These are phyloP conservation scores for Fusarium anthophilum DNA, from an alignment of 2,329 filamentous ascomycete species.

Conservation along the genomic window DNA sequence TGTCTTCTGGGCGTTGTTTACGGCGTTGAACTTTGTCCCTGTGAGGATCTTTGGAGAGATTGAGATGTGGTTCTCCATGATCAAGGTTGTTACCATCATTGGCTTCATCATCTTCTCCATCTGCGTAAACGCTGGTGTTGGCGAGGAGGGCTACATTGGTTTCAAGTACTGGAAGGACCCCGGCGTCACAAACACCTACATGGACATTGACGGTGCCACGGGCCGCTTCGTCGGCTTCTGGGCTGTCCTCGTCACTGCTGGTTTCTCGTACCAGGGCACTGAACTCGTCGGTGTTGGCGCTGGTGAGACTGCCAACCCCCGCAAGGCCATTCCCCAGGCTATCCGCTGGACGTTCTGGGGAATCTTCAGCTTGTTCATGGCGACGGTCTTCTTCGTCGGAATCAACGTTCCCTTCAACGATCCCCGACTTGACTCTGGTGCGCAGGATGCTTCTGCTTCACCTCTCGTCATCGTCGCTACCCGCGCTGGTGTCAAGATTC, in stretches of 20 bases:
- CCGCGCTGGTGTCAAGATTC: slow-evolving; percentile 69
- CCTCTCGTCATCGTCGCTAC: slow-evolving; percentile 70
- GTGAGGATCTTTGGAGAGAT: slow-evolving; percentile 79
- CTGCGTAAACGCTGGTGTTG: slow-evolving; percentile 77
- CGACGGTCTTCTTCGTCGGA: slow-evolving; percentile 75
- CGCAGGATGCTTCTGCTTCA: slow-evolving; percentile 69
- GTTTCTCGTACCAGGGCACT: slow-evolving; percentile 77
- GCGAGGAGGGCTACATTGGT: slow-evolving; percentile 75
- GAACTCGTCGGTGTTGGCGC: slow-evolving; percentile 83
- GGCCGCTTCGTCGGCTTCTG: slow-evolving; percentile 76
- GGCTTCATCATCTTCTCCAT: slow-evolving; percentile 82
- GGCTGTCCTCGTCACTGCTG: slow-evolving; percentile 73
- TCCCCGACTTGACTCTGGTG: slow-evolving; percentile 58
- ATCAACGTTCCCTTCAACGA: slow-evolving; percentile 74
- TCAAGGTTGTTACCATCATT: slow-evolving; percentile 80
- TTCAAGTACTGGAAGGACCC: slow-evolving; percentile 77
- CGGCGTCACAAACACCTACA: slow-evolving; percentile 72
- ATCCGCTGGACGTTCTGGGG: slow-evolving; percentile 81
- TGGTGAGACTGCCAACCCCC: slow-evolving; percentile 77
- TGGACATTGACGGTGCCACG: slow-evolving; percentile 59
- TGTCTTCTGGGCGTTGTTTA: slow-evolving; percentile 77
- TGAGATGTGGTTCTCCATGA: slow-evolving; percentile 80
- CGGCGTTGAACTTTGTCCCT: slow-evolving; percentile 74
- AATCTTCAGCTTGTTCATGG: slow-evolving; percentile 74
- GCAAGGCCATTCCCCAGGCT: slow-evolving; percentile 75